phyloP scores from a whole-genome alignment of 169 alveolate genomes.

The Cryptosporidium meleagridis region DNA sequence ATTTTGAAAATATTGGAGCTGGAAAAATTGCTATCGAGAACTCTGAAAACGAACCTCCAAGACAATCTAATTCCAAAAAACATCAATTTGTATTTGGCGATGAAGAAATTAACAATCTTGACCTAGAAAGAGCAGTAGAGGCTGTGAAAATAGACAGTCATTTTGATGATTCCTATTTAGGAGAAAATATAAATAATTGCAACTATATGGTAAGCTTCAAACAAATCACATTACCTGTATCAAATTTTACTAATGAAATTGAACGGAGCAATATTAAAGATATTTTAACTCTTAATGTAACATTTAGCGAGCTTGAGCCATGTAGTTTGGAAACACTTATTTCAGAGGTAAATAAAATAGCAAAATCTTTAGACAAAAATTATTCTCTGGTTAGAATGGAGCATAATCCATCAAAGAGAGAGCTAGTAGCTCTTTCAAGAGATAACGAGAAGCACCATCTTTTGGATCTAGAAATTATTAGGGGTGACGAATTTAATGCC shows the following conservation, averaged over 20 bases:
- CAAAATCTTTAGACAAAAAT: neutral
- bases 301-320: slow-evolving; percentile 20
- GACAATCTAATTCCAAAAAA: neutral
- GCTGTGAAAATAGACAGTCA: neutral
- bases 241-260: neutral
- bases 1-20: neutral
- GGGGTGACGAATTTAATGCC: slow-evolving; percentile 42
- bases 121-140: slow-evolving; percentile 17
- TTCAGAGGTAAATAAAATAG: neutral
- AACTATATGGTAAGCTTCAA: neutral
- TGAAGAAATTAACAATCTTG: neutral
- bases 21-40: neutral
- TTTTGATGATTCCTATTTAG: neutral
- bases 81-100: neutral
- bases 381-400: slow-evolving; percentile 9
- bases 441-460: neutral
- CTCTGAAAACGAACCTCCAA: neutral
- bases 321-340: slow-evolving; percentile 13
- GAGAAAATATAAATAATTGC: neutral
- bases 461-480: slow-evolving; percentile 25
- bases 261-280: neutral
- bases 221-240: neutral
- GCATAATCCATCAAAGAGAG: slow-evolving; percentile 7
- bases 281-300: neutral
- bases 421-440: neutral